Evolutionary conservation across 139 green algal species (phyloP).

Genomic region (Auxenochlorella protothecoides): DNA sequence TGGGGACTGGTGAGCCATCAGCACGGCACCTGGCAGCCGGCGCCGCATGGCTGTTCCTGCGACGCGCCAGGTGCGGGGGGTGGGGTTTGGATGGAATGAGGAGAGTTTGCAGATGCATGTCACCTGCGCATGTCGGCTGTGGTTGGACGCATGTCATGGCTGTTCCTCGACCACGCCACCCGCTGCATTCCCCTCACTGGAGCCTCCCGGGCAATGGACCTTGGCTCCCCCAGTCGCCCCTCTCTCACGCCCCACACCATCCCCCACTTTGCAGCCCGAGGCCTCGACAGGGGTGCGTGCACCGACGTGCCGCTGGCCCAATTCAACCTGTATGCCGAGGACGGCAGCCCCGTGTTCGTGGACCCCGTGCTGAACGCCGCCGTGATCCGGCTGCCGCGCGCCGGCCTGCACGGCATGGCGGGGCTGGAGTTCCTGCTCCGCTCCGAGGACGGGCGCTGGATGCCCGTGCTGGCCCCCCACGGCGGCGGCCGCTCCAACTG

Average conservation of each 20-base stretch:
- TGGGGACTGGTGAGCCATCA: conserved; percentile 12
- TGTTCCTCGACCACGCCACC: background rate
- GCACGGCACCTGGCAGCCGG: conserved; percentile 12
- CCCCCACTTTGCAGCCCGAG: too few species aligned
- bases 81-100: too few species aligned
- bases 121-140: too few species aligned
- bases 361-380: conserved; percentile 17
- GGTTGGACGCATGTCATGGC: too few species aligned
- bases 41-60: conserved; percentile 1
- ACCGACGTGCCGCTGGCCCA: too few species aligned
- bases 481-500: background rate
- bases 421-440: conserved; percentile 17
- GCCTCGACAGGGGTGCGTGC: too few species aligned
- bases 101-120: too few species aligned
- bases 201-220: too few species aligned
- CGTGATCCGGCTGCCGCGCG: conserved; percentile 16
- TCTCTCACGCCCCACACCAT: too few species aligned
- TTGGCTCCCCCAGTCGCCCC: too few species aligned
- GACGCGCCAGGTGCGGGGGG: too few species aligned
- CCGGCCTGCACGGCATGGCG: conserved; percentile 2
- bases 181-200: background rate
- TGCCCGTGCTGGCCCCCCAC: background rate
- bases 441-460: background rate
- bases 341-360: conserved; percentile 18
- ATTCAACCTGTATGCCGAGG: background rate